Evolutionary conservation across 148 eudicot species (phyloP), one percentile per base, ranked within the genome.

Genomic region (Talinum fruticosum): DNA sequence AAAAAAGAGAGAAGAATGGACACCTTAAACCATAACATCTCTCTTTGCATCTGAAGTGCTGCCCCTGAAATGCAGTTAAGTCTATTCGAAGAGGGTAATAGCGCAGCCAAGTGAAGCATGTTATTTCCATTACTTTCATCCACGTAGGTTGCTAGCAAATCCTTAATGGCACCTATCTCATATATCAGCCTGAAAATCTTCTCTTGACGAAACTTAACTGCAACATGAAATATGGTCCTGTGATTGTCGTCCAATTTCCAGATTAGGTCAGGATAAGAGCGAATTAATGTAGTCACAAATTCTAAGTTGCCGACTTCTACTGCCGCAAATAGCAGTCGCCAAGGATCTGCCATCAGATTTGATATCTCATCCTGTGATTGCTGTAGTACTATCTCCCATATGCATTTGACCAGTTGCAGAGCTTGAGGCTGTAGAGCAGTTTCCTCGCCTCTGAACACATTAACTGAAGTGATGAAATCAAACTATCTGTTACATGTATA

Each of bases 21-120:
- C 15, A 81, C 83, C 83, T 76, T 65, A 35, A 78, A 79, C 85
- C 85, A 83, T 6, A 65, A 37, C 47, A 75, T 24, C 78, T 83
- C 82, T 0, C 54, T 69, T 10, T 83, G 82, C 85, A 83, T 83
- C 38, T 83, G 85, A 10, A 83, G 59, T 4, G 82, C 82, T 2
- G 85, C 76, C 3, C 85, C 82, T 5, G 82, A 76, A 21, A 83
- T 18, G 13, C 35, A 47, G 3, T 76, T 66, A 41, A 83, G 82
- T 26, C 76, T 32, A 67, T 67, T 51, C 3, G 74, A n/a, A 66
- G 82, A n/a, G 14, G 82, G 70, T 16, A 72, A 28, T 23, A 5
- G 1, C 0, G 70, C 82, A 57, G 82, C 85, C 37, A 83, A 72
- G 35, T 83, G 85, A 34, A 83, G 66, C 4, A 83, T 66, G 33